Percentiles rank a stretch among this genome's conserved stretches.
Conservation (phyloP, 1,284 basidiomycete genomes). For the Xerocomus minutiporus region DNA sequence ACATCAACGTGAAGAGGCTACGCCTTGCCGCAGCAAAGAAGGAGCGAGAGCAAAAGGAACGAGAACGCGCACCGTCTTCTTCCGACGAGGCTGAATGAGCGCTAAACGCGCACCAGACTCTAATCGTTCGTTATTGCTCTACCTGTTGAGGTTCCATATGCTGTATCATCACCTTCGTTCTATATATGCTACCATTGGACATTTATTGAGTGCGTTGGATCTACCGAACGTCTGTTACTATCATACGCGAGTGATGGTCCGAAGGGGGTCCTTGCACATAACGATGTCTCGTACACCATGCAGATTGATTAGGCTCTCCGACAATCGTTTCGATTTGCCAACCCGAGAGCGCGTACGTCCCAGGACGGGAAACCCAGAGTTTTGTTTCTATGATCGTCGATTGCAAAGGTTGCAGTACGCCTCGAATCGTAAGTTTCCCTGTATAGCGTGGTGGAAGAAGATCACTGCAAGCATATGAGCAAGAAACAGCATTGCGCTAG, state of each 20-base stretch:
- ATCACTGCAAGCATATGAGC: slow-evolving; percentile 31
- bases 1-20: slow-evolving; percentile 61
- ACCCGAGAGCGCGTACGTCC: slow-evolving; percentile 56
- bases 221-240: slow-evolving; percentile 36
- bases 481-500: neutral
- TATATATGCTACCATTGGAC: slow-evolving; percentile 4
- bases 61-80: slow-evolving; percentile 28
- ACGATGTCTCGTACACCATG: slow-evolving; percentile 39
- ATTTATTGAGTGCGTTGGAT: neutral
- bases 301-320: slow-evolving; percentile 31
- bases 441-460: slow-evolving; percentile 49
- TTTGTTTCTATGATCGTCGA: slow-evolving; percentile 42
- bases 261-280: slow-evolving; percentile 49
- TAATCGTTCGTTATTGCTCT: neutral
- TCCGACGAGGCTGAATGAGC: slow-evolving; percentile 15
- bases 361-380: slow-evolving; percentile 58
- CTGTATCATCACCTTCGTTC: slow-evolving; percentile 2
- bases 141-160: neutral
- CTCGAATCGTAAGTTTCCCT: slow-evolving; percentile 59
- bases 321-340: slow-evolving; percentile 69
- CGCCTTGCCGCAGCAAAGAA: slow-evolving; percentile 52
- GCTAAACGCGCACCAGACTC: slow-evolving; percentile 2
- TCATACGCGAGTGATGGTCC: slow-evolving; percentile 41
- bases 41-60: slow-evolving; percentile 33
- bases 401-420: slow-evolving; percentile 49